A percentile compares a stretch with the other conserved stretches of the same genome.
phyloP scores from a whole-genome alignment of 805 yeast genomes.

The Ogataea pini region DNA sequence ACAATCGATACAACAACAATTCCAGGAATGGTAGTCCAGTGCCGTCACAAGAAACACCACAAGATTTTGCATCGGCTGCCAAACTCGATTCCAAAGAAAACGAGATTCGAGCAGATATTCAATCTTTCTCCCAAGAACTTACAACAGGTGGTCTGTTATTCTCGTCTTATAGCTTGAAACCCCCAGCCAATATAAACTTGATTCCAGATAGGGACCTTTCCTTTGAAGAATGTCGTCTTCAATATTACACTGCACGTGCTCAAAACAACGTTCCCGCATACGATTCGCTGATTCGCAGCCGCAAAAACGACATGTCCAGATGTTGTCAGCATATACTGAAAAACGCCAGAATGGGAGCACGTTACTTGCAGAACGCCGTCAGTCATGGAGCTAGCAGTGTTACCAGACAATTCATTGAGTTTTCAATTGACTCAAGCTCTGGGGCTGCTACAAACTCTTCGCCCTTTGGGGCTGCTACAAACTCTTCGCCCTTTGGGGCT shows the following conservation, averaged over 20 bases:
- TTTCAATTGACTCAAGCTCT: slow-evolving; percentile 30
- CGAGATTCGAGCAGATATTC: background rate
- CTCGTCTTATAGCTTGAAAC: slow-evolving; percentile 50
- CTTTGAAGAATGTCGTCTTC: slow-evolving; percentile 51
- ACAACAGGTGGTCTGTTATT: slow-evolving; percentile 23
- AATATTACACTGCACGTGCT: slow-evolving; percentile 44
- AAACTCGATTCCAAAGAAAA: slow-evolving; percentile 4
- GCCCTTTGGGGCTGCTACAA: background rate
- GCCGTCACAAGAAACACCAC: slow-evolving; percentile 2
- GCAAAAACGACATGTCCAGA: slow-evolving; percentile 48
- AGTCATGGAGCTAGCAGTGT: slow-evolving; percentile 26
- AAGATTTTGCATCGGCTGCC: slow-evolving; percentile 11
- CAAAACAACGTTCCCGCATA: slow-evolving; percentile 29
- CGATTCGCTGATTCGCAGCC: slow-evolving; percentile 41
- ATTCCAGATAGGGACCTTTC: slow-evolving; percentile 55
- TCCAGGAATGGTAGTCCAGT: slow-evolving; percentile 1
- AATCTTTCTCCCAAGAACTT: slow-evolving; percentile 8
- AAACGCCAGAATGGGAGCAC: slow-evolving; percentile 52
- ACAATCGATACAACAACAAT: slow-evolving; percentile 10
- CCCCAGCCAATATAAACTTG: slow-evolving; percentile 49
- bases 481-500: background rate
- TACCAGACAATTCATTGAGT: slow-evolving; percentile 37
- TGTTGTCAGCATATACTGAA: slow-evolving; percentile 40
- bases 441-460: background rate
- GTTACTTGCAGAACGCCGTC: slow-evolving; percentile 54